Evolutionary conservation across 2,329 filamentous ascomycete species (phyloP).

Genomic region (Phaeosphaeriaceae sp.): DNA sequence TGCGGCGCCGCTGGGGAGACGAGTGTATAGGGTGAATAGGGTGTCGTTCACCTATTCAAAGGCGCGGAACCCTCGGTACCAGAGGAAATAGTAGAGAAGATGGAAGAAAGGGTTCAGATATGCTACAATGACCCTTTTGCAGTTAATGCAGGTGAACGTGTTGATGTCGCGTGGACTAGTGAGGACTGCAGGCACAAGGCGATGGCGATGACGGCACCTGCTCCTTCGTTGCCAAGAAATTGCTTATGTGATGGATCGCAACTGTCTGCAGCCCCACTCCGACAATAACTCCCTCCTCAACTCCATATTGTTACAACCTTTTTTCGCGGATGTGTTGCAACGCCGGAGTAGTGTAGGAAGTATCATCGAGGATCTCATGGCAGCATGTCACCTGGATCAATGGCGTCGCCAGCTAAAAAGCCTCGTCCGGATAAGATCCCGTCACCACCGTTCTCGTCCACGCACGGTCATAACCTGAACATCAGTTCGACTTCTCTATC

Average conservation of each 20-base stretch:
- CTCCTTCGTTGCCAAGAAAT: conserved; percentile 15
- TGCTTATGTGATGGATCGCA: conserved; percentile 4
- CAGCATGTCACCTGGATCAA: too few species aligned
- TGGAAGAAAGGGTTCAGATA: neutral
- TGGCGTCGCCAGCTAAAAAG: too few species aligned
- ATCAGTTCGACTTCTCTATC: neutral
- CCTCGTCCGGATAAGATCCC: neutral
- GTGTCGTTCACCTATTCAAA: neutral
- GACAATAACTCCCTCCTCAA: too few species aligned
- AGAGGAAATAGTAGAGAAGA: neutral
- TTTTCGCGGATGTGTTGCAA: too few species aligned
- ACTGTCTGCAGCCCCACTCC: neutral
- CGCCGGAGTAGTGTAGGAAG: too few species aligned
- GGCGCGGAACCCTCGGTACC: neutral
- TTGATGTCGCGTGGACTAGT: conserved; percentile 21
- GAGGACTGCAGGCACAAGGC: conserved; percentile 10
- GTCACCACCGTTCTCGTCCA: neutral
- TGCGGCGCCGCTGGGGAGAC: conserved; percentile 4
- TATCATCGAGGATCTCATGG: too few species aligned
- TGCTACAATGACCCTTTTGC: neutral
- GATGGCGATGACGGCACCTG: conserved; percentile 23
- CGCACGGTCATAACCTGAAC: neutral
- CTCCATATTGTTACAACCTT: neutral
- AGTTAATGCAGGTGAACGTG: conserved; percentile 1
- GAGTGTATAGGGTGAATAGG: neutral